phyloP scores from a whole-genome alignment of 176 grass and related monocot genomes.

The Thalia dealbata region DNA sequence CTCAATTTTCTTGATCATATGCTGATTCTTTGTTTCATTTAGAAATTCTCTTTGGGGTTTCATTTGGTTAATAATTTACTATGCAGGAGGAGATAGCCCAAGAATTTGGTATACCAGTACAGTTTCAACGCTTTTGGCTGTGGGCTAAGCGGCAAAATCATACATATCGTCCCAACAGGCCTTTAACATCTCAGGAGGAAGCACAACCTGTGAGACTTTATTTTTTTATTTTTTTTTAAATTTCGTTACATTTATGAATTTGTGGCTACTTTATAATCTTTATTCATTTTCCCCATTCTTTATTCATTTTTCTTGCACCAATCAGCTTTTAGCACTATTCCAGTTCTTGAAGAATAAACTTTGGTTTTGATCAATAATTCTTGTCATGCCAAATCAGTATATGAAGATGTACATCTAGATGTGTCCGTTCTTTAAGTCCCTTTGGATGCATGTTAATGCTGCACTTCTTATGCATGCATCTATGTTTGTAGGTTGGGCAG shows the following conservation, averaged over 20 bases:
- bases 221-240: no score
- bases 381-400: no score
- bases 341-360: no score
- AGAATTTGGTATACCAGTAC: constrained; percentile 77
- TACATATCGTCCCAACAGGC: constrained; percentile 87
- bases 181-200: constrained; percentile 76
- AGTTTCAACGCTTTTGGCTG: constrained; percentile 91
- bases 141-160: constrained; percentile 99
- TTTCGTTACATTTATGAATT: no score
- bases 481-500: constrained; percentile 52
- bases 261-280: no score
- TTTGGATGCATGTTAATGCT: not conserved
- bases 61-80: not conserved
- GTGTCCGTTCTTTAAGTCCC: not conserved
- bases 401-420: no score
- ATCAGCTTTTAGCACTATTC: no score
- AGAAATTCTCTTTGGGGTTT: not conserved
- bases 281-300: no score
- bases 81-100: constrained; percentile 87
- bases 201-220: constrained; percentile 58
- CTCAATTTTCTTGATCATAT: not conserved
- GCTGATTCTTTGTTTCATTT: not conserved
- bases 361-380: no score
- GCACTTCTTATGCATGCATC: not conserved
- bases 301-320: no score